Conservation (phyloP, 2,329 filamentous ascomycete genomes). For the Apiospora arundinis region DNA sequence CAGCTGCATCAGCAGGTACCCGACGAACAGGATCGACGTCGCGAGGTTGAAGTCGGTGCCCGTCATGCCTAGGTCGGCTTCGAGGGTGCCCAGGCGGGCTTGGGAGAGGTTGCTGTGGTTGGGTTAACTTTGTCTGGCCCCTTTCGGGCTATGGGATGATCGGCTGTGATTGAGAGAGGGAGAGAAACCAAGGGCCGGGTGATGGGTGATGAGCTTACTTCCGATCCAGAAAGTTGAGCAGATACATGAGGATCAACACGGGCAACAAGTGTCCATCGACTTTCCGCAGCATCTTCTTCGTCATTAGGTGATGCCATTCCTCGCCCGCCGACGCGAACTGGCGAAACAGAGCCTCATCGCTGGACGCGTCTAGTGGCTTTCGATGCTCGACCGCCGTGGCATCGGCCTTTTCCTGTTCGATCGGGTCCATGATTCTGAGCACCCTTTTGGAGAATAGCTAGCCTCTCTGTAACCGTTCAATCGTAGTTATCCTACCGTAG, state of each 20-base stretch:
- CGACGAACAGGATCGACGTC: constrained; percentile 52
- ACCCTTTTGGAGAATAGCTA: not conserved
- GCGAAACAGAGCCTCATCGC: not conserved
- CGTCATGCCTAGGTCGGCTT: constrained; percentile 58
- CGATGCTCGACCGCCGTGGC: not conserved
- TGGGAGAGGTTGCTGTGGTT: constrained; percentile 55
- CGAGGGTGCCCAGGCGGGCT: constrained; percentile 59
- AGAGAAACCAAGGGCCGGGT: not conserved
- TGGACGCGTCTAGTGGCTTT: not conserved
- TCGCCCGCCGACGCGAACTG: constrained; percentile 6
- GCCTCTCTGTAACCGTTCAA: not conserved
- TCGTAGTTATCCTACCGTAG: not conserved
- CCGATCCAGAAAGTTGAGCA: constrained; percentile 62
- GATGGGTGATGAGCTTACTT: constrained; percentile 31
- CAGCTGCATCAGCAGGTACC: constrained; percentile 52
- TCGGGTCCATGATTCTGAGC: not conserved
- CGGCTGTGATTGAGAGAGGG: too few relatives aligned
- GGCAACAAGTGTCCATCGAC: constrained; percentile 59
- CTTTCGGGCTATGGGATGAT: not conserved
- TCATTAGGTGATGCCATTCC: constrained; percentile 18
- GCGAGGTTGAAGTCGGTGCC: constrained; percentile 64
- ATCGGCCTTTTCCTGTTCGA: constrained; percentile 9
- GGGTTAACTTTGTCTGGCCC: not conserved
- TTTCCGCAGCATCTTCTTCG: constrained; percentile 52
- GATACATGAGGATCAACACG: constrained; percentile 60